These are phyloP conservation scores for Fusarium palustre DNA, from an alignment of 2,329 filamentous ascomycete species.

Conservation along the genomic window DNA sequence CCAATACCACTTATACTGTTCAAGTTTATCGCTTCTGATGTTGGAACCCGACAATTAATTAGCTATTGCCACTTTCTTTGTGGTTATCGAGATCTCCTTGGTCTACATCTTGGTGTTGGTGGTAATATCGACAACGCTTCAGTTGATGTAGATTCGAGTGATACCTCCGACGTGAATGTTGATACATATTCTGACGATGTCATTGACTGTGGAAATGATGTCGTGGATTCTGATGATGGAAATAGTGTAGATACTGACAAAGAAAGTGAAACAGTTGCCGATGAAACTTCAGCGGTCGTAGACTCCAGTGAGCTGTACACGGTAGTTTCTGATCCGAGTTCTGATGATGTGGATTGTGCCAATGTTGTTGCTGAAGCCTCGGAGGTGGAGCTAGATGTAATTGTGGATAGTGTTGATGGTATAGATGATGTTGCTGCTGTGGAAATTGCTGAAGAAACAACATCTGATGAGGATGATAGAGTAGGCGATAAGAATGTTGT, in stretches of 20 bases:
- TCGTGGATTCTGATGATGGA: not conserved
- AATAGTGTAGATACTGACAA: not conserved
- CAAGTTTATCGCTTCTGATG: no score
- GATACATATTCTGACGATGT: not conserved
- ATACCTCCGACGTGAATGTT: accelerated
- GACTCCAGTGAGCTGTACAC: not conserved
- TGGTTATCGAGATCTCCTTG: not conserved
- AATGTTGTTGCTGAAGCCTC: not conserved
- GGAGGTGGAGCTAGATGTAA: not conserved
- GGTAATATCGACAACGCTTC: not conserved
- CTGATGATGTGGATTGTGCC: not conserved
- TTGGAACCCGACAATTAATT: no score
- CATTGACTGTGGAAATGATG: not conserved
- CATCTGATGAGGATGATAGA: not conserved
- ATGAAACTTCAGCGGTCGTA: accelerated
- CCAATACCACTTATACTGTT: no score
- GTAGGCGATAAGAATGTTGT: not conserved
- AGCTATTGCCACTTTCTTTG: no score
- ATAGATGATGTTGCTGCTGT: not conserved
- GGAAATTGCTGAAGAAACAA: not conserved
- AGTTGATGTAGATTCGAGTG: accelerated
- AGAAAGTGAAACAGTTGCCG: not conserved
- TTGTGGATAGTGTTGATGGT: no score
- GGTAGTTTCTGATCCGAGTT: not conserved
- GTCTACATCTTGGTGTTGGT: not conserved